Evolutionary conservation across 176 grass and related monocot genomes (phyloP).

Genomic region (Pontederia paniculata): DNA sequence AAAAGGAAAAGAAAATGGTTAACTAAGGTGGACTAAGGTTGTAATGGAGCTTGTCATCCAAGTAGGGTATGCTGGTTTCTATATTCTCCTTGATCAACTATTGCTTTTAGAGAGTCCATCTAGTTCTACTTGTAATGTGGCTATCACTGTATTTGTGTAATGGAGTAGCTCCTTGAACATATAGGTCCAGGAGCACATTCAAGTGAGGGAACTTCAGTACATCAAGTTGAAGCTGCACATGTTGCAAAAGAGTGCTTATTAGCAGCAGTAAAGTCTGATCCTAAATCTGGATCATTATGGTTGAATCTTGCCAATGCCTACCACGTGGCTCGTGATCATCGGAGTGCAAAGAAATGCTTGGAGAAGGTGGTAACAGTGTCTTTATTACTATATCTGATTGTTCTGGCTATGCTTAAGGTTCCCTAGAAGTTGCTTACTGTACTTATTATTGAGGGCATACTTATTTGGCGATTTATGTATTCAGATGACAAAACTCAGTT

Average conservation of each 20-base stretch:
- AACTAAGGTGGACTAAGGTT: too few species aligned
- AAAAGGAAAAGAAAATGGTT: too few species aligned
- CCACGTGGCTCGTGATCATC: slow-evolving; percentile 67
- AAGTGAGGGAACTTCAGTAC: slow-evolving; percentile 36
- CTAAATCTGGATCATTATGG: slow-evolving; percentile 65
- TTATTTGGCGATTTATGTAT: too few species aligned
- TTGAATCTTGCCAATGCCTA: slow-evolving; percentile 97
- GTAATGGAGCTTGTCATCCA: too few species aligned
- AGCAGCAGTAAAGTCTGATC: slow-evolving; percentile 66
- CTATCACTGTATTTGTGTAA: too few species aligned
- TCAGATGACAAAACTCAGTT: too few species aligned
- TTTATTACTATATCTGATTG: slow-evolving; percentile 19
- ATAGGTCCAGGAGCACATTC: slow-evolving; percentile 46
- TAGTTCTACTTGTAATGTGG: too few species aligned
- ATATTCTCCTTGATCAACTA: background rate
- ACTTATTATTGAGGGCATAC: background rate
- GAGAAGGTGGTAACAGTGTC: slow-evolving; percentile 57
- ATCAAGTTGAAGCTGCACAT: slow-evolving; percentile 68
- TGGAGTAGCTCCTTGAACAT: slow-evolving; percentile 1
- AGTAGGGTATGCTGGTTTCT: too few species aligned
- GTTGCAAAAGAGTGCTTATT: slow-evolving; percentile 86
- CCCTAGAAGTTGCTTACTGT: background rate
- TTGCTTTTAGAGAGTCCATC: background rate
- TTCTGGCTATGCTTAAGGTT: too few species aligned
- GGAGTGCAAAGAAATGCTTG: slow-evolving; percentile 74